phyloP scores from a whole-genome alignment of 1,284 basidiomycete species.

The Naganishia liquefaciens region DNA sequence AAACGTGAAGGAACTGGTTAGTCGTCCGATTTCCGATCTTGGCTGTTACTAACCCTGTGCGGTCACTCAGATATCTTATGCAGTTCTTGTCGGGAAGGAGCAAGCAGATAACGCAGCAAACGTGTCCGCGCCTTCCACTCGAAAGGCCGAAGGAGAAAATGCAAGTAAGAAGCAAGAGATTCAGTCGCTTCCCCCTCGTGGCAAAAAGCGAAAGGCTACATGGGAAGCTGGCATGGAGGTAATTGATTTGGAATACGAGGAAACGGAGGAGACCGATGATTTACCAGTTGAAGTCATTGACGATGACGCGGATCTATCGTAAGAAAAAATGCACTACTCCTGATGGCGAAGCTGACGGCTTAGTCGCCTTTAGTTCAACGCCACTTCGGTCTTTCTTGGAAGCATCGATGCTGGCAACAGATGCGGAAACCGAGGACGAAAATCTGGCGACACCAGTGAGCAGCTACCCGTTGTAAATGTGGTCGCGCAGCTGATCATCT shows the following conservation, averaged over 20 bases:
- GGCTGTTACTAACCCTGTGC: not conserved
- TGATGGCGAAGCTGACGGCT: not conserved
- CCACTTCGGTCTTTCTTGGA: constrained; percentile 79
- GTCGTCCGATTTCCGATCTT: constrained; percentile 12
- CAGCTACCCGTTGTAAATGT: constrained; percentile 15
- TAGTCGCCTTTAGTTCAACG: constrained; percentile 57
- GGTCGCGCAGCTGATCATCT: not conserved
- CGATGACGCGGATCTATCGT: constrained; percentile 19
- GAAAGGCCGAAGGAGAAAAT: not conserved
- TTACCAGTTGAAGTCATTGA: constrained; percentile 3
- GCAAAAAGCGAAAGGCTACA: constrained; percentile 17
- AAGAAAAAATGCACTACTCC: not conserved
- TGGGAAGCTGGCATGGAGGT: constrained; percentile 27
- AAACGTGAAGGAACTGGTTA: constrained; percentile 81
- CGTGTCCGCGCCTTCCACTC: not conserved
- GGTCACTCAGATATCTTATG: constrained; percentile 47
- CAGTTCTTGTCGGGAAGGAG: constrained; percentile 48
- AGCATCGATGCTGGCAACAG: constrained; percentile 80
- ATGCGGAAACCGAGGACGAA: constrained; percentile 67
- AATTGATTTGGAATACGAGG: constrained; percentile 24
- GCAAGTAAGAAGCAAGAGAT: not conserved
- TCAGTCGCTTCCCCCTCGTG: not conserved
- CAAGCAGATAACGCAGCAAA: constrained; percentile 33
- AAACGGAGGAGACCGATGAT: not conserved
- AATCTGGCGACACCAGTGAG: constrained; percentile 62